phyloP scores from a whole-genome alignment of 306 rosid species.

The Ceratonia siliqua region DNA sequence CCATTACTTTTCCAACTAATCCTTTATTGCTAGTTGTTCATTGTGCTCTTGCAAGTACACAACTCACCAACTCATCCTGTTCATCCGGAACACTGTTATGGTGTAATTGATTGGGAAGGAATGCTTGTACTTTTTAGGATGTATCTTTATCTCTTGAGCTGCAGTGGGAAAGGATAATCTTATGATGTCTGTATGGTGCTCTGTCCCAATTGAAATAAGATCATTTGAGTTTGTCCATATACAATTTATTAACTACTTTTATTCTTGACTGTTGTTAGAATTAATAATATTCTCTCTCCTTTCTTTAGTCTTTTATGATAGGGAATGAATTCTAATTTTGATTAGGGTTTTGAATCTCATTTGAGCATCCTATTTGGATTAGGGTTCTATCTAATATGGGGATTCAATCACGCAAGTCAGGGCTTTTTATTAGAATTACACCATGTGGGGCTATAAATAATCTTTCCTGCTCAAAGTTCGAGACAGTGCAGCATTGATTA shows the following conservation, averaged over 20 bases:
- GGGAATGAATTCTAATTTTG: constrained; percentile 3
- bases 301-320: neutral
- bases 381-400: neutral
- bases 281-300: neutral
- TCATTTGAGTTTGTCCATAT: neutral
- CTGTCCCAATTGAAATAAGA: neutral
- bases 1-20: too few relatives aligned
- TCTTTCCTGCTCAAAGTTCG: neutral
- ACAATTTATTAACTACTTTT: neutral
- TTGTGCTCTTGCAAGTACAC: too few relatives aligned
- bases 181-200: too few relatives aligned
- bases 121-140: too few relatives aligned
- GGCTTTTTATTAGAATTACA: neutral
- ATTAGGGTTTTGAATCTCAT: neutral
- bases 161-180: too few relatives aligned
- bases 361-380: neutral
- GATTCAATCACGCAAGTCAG: neutral
- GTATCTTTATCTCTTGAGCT: too few relatives aligned
- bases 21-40: too few relatives aligned
- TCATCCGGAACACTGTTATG: too few relatives aligned
- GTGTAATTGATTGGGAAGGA: too few relatives aligned
- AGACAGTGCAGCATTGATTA: neutral
- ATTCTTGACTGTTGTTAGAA: neutral
- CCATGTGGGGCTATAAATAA: neutral
- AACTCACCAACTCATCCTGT: too few relatives aligned